These are phyloP conservation scores for Didymella pomorum DNA, from an alignment of 2,329 filamentous ascomycete genomes.

Conservation along the genomic window DNA sequence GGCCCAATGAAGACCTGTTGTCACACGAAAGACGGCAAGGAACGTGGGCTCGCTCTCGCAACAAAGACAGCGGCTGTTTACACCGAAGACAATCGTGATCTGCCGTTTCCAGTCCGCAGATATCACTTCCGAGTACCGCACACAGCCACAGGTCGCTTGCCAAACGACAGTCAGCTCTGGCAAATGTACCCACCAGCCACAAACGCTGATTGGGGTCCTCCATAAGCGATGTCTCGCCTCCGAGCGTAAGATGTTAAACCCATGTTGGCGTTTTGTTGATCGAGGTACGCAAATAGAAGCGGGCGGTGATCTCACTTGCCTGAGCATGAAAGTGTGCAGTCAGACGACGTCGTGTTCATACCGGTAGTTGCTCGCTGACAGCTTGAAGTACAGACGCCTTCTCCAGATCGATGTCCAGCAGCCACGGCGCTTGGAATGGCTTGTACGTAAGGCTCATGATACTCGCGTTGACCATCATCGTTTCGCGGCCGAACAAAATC, in stretches of 20 bases:
- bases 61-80: not conserved
- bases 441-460: constrained; percentile 61
- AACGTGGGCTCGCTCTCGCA: constrained; percentile 7
- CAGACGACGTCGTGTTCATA: not conserved
- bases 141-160: constrained; percentile 13
- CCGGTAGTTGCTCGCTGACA: not conserved
- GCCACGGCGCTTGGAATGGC: constrained; percentile 62
- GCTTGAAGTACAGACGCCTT: constrained; percentile 11
- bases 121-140: not conserved
- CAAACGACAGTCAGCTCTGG: not conserved
- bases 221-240: not conserved
- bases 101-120: not conserved
- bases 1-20: not conserved
- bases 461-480: constrained; percentile 66
- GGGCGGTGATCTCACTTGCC: not conserved
- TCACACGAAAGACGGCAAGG: not conserved
- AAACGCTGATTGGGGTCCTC: not conserved
- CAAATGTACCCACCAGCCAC: not conserved
- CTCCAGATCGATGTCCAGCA: constrained; percentile 62
- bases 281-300: not conserved
- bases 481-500: constrained; percentile 59
- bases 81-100: not conserved
- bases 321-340: not conserved
- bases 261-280: not conserved
- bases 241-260: not conserved